Conservation (phyloP, 139 green algal species). For the Picochlorum costavermella region DNA sequence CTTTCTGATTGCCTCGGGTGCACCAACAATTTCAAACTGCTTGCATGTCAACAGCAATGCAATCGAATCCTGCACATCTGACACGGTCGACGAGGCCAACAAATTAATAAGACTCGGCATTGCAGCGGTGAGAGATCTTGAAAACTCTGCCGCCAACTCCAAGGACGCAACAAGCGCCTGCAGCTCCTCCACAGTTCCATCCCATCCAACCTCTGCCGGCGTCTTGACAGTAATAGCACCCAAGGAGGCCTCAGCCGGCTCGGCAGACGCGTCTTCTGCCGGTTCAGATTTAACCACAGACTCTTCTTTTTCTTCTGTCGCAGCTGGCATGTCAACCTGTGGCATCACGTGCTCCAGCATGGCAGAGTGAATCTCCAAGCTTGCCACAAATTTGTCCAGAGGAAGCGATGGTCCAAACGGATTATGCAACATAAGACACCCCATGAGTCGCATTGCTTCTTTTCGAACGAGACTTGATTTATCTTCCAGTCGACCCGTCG, state of each 20-base stretch:
- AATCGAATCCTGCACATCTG: conserved; percentile 66
- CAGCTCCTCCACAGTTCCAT: conserved; percentile 33
- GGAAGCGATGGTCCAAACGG: conserved; percentile 60
- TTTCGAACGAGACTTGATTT: conserved; percentile 64
- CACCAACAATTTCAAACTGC: conserved; percentile 53
- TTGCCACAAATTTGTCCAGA: conserved; percentile 21
- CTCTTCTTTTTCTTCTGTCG: background rate
- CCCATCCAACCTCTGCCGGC: conserved; percentile 20
- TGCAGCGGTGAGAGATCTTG: conserved; percentile 21
- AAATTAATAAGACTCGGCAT: conserved; percentile 53
- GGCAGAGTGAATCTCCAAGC: conserved; percentile 24
- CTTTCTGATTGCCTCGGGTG: conserved; percentile 34
- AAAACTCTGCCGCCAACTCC: conserved; percentile 53
- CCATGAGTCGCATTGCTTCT: conserved; percentile 64
- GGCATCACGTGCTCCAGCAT: conserved; percentile 26
- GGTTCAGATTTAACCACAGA: conserved; percentile 7
- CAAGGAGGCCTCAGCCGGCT: conserved; percentile 17
- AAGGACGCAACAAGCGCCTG: conserved; percentile 62
- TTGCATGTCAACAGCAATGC: conserved; percentile 56
- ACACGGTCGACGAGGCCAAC: conserved; percentile 47
- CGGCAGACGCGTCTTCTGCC: background rate
- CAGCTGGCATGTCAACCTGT: background rate
- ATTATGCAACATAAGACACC: conserved; percentile 59
- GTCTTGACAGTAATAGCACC: conserved; percentile 13
- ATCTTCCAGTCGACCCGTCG: conserved; percentile 70